Percentiles rank a stretch among this genome's conserved stretches.
These are phyloP conservation scores for Annulohypoxylon truncatum DNA, from an alignment of 2,329 filamentous ascomycete species.

Conservation along the genomic window DNA sequence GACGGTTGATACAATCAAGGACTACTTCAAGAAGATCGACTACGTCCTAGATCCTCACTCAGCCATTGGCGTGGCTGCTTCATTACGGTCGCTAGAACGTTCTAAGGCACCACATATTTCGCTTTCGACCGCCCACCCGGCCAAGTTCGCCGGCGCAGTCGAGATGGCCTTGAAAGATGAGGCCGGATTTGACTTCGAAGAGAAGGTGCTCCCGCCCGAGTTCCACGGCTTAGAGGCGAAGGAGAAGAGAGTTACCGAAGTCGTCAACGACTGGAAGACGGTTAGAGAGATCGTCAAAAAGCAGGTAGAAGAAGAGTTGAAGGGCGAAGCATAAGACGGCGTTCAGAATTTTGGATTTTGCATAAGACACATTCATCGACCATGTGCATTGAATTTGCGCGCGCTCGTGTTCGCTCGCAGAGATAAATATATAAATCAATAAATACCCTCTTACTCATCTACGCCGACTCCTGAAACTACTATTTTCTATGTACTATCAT, in stretches of 20 bases:
- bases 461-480: background rate
- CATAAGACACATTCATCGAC: slow-evolving; percentile 21
- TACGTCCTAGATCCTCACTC: slow-evolving; percentile 96
- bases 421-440: slow-evolving; percentile 9
- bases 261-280: slow-evolving; percentile 77
- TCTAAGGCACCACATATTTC: slow-evolving; percentile 76
- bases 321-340: slow-evolving; percentile 49
- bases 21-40: slow-evolving; percentile 59
- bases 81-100: slow-evolving; percentile 74
- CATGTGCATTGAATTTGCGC: slow-evolving; percentile 20
- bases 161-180: slow-evolving; percentile 79
- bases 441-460: slow-evolving; percentile 14
- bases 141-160: slow-evolving; percentile 91
- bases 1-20: slow-evolving; percentile 74
- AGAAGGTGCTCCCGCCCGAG: slow-evolving; percentile 81
- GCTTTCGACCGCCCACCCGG: slow-evolving; percentile 92
- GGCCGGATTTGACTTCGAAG: slow-evolving; percentile 78
- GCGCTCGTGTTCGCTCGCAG: background rate
- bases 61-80: slow-evolving; percentile 84
- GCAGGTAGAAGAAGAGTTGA: slow-evolving; percentile 75
- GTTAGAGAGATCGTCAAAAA: slow-evolving; percentile 80
- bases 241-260: slow-evolving; percentile 77
- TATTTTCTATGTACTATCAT: background rate
- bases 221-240: slow-evolving; percentile 82
- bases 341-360: slow-evolving; percentile 22